Evolutionary conservation across 352 stramenopile species (phyloP).

Genomic region (Phytophthora melonis): DNA sequence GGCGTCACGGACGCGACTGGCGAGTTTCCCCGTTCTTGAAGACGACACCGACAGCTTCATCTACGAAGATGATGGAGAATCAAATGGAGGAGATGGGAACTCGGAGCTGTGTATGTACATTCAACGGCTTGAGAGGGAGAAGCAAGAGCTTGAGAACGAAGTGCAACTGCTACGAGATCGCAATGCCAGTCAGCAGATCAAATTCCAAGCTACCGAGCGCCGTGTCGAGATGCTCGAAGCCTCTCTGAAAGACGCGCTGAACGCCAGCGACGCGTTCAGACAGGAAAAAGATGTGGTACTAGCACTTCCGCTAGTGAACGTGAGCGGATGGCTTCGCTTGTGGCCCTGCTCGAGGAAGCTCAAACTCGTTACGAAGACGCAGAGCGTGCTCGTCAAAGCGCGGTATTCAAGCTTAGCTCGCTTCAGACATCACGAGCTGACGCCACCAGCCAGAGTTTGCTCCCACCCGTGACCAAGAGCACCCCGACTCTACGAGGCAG

Average conservation of each 20-base stretch:
- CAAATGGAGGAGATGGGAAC: slow-evolving; percentile 30
- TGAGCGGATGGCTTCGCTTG: slow-evolving; percentile 45
- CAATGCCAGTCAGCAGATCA: slow-evolving; percentile 46
- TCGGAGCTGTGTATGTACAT: slow-evolving; percentile 63
- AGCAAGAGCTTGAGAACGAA: slow-evolving; percentile 51
- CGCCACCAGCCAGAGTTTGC: slow-evolving; percentile 33
- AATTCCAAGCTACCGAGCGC: slow-evolving; percentile 33
- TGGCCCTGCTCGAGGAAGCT: slow-evolving; percentile 46
- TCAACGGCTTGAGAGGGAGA: slow-evolving; percentile 60
- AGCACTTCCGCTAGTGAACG: slow-evolving; percentile 44
- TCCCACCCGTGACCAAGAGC: slow-evolving; percentile 17
- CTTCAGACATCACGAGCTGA: slow-evolving; percentile 52
- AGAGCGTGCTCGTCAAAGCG: slow-evolving; percentile 62
- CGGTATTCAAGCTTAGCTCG: slow-evolving; percentile 73
- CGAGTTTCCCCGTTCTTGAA: slow-evolving; percentile 38
- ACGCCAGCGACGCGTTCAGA: slow-evolving; percentile 35
- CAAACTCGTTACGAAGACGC: slow-evolving; percentile 63
- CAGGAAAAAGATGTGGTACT: slow-evolving; percentile 48
- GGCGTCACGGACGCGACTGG: slow-evolving; percentile 12
- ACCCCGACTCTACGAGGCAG: slow-evolving; percentile 2
- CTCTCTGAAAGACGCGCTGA: slow-evolving; percentile 40
- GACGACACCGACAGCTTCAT: slow-evolving; percentile 43
- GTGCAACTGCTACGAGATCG: slow-evolving; percentile 49
- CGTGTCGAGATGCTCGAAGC: slow-evolving; percentile 56
- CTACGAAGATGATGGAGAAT: slow-evolving; percentile 43